phyloP scores from a whole-genome alignment of 768 basidiomycete genomes.

The Pulveroboletus sp. region DNA sequence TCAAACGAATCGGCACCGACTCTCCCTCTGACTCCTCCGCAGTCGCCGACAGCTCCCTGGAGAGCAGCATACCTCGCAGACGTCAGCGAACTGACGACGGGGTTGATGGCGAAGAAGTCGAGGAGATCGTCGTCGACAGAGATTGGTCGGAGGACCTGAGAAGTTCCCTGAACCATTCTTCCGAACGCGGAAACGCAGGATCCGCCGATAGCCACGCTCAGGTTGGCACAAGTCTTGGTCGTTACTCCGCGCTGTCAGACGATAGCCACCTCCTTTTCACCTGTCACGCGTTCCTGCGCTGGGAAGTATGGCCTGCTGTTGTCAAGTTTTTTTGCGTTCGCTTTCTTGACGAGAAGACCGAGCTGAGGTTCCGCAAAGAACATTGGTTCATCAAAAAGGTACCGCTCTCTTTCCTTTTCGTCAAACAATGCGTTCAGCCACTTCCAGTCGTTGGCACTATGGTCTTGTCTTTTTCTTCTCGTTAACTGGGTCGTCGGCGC shows the following conservation, averaged over 20 bases:
- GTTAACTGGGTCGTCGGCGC: slow-evolving; percentile 67
- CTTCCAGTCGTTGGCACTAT: slow-evolving; percentile 50
- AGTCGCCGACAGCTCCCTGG: slow-evolving; percentile 46
- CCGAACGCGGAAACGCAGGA: slow-evolving; percentile 50
- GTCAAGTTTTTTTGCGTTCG: slow-evolving; percentile 57
- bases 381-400: slow-evolving; percentile 71
- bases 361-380: slow-evolving; percentile 55
- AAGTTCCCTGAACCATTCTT: slow-evolving; percentile 51
- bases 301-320: slow-evolving; percentile 54
- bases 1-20: slow-evolving; percentile 54
- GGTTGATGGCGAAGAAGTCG: slow-evolving; percentile 42
- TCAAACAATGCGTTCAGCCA: slow-evolving; percentile 1
- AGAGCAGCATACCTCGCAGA: slow-evolving; percentile 33
- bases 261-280: slow-evolving; percentile 33
- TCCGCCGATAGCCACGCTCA: slow-evolving; percentile 42
- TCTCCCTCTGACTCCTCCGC: slow-evolving; percentile 55
- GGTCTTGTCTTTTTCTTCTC: slow-evolving; percentile 63
- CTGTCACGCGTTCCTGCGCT: slow-evolving; percentile 47
- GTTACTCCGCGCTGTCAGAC: slow-evolving; percentile 32
- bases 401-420: background rate
- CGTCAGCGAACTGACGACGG: slow-evolving; percentile 30
- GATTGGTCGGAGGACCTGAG: slow-evolving; percentile 61
- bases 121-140: slow-evolving; percentile 77
- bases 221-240: slow-evolving; percentile 34
- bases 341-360: slow-evolving; percentile 60